These are phyloP conservation scores for Parascedosporium putredinis DNA, from an alignment of 2,329 filamentous ascomycete species.

Conservation along the genomic window DNA sequence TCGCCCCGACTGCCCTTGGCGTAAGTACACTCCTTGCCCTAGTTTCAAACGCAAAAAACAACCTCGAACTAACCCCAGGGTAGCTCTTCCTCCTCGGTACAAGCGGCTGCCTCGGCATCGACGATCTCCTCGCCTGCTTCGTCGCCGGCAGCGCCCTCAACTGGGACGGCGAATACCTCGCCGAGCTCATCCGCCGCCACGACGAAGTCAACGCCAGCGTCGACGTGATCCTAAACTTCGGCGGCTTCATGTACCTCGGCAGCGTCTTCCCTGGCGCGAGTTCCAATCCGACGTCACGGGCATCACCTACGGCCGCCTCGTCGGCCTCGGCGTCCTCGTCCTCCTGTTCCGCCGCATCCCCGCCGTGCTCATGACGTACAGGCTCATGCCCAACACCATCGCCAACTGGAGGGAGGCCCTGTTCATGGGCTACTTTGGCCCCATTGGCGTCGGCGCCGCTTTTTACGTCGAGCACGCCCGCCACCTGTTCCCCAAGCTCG, in stretches of 20 bases:
- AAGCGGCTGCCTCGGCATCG: slow-evolving; percentile 44
- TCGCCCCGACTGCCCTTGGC: slow-evolving; percentile 40
- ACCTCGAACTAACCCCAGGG: no score
- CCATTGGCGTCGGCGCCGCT: slow-evolving; percentile 65
- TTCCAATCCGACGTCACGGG: slow-evolving; percentile 44
- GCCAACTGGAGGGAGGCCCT: slow-evolving; percentile 45
- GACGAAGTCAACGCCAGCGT: slow-evolving; percentile 50
- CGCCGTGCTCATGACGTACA: slow-evolving; percentile 41
- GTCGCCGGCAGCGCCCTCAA: slow-evolving; percentile 48
- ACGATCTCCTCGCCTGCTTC: slow-evolving; percentile 52
- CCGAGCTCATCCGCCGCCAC: slow-evolving; percentile 42
- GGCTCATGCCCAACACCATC: slow-evolving; percentile 40
- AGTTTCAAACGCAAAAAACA: no score
- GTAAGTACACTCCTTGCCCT: no score
- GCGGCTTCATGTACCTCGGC: slow-evolving; percentile 49
- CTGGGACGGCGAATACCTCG: slow-evolving; percentile 49
- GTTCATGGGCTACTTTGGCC: slow-evolving; percentile 61
- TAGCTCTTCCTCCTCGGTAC: slow-evolving; percentile 45
- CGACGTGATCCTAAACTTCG: slow-evolving; percentile 49
- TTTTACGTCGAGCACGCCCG: slow-evolving; percentile 54
- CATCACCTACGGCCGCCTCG: slow-evolving; percentile 37
- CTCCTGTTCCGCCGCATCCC: slow-evolving; percentile 47
- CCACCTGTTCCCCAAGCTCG: slow-evolving; percentile 26
- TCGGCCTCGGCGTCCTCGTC: slow-evolving; percentile 41
- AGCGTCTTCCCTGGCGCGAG: slow-evolving; percentile 41